Conservation (phyloP, 2,329 filamentous ascomycete genomes). For the Curvularia sp. region DNA sequence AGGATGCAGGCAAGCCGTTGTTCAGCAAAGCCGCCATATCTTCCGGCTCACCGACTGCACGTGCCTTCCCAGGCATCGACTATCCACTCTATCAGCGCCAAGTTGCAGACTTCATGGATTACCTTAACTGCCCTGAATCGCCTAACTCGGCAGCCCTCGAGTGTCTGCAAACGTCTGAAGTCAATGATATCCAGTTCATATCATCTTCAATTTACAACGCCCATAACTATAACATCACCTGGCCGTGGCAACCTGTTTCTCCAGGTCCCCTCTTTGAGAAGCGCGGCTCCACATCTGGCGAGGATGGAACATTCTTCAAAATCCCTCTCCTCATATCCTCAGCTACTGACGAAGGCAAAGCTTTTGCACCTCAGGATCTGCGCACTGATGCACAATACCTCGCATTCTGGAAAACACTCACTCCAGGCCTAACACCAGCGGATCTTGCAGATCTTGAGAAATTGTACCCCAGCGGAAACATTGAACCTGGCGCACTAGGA, state of each 20-base stretch:
- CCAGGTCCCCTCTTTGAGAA: constrained; percentile 58
- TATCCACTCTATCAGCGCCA: constrained; percentile 43
- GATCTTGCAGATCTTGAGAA: constrained; percentile 43
- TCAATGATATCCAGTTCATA: constrained; percentile 50
- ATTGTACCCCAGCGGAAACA: constrained; percentile 39
- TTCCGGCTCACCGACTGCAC: constrained; percentile 47
- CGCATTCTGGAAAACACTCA: constrained; percentile 39
- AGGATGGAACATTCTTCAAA: constrained; percentile 47
- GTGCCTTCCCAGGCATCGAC: constrained; percentile 45
- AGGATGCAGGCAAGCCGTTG: constrained; percentile 38
- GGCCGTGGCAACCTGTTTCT: constrained; percentile 60
- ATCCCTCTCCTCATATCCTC: constrained; percentile 47
- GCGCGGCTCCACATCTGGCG: constrained; percentile 51
- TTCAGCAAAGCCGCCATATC: constrained; percentile 46
- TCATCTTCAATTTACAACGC: constrained; percentile 52
- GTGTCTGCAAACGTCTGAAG: constrained; percentile 52
- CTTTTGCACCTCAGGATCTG: constrained; percentile 44
- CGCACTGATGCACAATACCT: constrained; percentile 49
- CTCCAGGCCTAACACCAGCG: constrained; percentile 36
- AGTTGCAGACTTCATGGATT: constrained; percentile 42
- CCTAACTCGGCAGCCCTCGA: constrained; percentile 42
- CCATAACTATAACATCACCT: constrained; percentile 53
- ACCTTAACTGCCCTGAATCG: constrained; percentile 36
- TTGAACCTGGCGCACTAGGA: constrained; percentile 31
- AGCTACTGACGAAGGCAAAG: constrained; percentile 48